Percentiles rank a stretch among this genome's conserved stretches.
Evolutionary conservation across 176 grass and related monocot species (phyloP).

Genomic region (Melocanna baccifera): DNA sequence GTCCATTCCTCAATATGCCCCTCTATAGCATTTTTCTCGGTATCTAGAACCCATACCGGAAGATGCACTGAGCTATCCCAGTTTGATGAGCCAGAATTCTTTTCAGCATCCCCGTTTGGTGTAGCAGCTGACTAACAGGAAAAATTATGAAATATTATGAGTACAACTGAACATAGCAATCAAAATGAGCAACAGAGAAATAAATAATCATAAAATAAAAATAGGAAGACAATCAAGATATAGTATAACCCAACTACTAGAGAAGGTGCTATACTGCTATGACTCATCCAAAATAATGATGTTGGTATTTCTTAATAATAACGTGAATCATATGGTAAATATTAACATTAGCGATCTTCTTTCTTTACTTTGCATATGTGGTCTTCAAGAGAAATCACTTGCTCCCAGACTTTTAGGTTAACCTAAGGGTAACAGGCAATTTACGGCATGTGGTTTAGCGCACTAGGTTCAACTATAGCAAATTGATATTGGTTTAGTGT

Average conservation of each 20-base stretch:
- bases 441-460: not conserved
- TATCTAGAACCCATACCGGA: slow-evolving; percentile 71
- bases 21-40: slow-evolving; percentile 77
- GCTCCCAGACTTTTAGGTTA: not conserved
- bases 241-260: not conserved
- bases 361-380: not conserved
- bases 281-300: not conserved
- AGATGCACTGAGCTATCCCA: slow-evolving; percentile 87
- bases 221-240: not conserved
- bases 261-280: not conserved
- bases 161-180: not conserved
- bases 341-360: not conserved
- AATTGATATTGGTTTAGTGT: too few species aligned
- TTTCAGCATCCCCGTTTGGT: slow-evolving; percentile 17
- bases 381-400: not conserved
- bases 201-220: not conserved
- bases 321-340: not conserved
- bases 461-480: not conserved
- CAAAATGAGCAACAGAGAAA: not conserved
- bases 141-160: slow-evolving; percentile 8
- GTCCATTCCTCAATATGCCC: slow-evolving; percentile 63
- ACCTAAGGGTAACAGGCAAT: not conserved
- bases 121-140: slow-evolving; percentile 33
- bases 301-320: not conserved
- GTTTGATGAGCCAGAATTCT: slow-evolving; percentile 7